A percentile compares a stretch with the other conserved stretches of the same genome.
Evolutionary conservation across 495 filamentous ascomycete genomes (phyloP).

Genomic region (Penicillium desertorum): DNA sequence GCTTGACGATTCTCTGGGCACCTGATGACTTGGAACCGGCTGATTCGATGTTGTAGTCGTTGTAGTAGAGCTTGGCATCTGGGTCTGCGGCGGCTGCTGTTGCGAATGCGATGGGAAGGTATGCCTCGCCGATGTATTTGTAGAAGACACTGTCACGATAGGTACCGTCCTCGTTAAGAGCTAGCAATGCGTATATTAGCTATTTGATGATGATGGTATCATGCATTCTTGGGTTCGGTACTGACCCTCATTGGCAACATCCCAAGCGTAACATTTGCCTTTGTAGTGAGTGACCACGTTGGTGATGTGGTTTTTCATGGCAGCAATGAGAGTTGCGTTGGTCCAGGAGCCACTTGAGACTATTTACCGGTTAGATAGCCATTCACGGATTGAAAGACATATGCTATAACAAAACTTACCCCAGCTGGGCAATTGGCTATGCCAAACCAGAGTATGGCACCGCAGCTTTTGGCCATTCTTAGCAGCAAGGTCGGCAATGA

Average conservation of each 20-base stretch:
- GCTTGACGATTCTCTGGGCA: constrained; percentile 51
- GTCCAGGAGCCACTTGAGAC: constrained; percentile 56
- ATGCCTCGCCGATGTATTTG: constrained; percentile 43
- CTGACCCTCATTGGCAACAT: constrained; percentile 44
- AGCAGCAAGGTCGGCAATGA: constrained; percentile 50
- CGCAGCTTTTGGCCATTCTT: constrained; percentile 54
- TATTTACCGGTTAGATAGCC: constrained; percentile 21
- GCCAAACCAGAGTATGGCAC: constrained; percentile 64
- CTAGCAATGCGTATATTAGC: constrained; percentile 13
- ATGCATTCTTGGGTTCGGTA: neutral
- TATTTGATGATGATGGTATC: constrained; percentile 1
- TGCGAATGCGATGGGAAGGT: constrained; percentile 47
- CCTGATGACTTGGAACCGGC: constrained; percentile 49
- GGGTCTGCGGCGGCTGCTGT: constrained; percentile 51
- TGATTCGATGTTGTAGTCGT: constrained; percentile 66
- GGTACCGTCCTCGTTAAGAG: constrained; percentile 49
- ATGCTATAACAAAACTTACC: constrained; percentile 27
- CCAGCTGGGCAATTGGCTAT: constrained; percentile 60
- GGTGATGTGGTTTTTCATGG: constrained; percentile 53
- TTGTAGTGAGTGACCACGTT: constrained; percentile 54
- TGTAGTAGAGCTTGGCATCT: constrained; percentile 61
- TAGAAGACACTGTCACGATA: constrained; percentile 46
- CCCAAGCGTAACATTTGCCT: constrained; percentile 52
- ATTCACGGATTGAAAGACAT: neutral
- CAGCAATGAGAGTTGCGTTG: constrained; percentile 49